phyloP scores from a whole-genome alignment of 768 basidiomycete genomes.

The Tylopilus vinaceipallidus region DNA sequence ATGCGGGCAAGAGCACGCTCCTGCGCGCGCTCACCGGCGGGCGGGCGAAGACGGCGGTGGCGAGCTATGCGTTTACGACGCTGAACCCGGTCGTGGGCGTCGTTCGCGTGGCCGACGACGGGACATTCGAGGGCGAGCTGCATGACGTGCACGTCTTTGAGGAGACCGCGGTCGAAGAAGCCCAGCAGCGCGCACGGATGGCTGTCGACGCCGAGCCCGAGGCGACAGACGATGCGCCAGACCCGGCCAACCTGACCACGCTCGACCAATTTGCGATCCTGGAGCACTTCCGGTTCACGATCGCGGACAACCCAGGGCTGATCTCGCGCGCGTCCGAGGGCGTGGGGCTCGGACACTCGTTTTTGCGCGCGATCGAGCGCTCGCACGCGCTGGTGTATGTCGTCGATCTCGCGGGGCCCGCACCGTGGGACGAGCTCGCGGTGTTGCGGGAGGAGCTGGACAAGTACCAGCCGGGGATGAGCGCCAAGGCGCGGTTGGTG shows the following conservation, averaged over 20 bases:
- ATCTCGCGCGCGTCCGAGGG: conserved; percentile 83
- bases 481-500: conserved; percentile 72
- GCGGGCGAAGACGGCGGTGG: conserved; percentile 79
- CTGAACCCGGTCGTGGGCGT: conserved; percentile 92
- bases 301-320: conserved; percentile 96
- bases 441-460: conserved; percentile 82
- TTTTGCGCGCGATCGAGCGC: conserved; percentile 90
- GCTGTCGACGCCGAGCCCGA: conserved; percentile 29
- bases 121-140: conserved; percentile 65
- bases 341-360: conserved; percentile 90
- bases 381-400: conserved; percentile 89
- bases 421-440: conserved; percentile 75
- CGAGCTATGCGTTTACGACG: conserved; percentile 92
- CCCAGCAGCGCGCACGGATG: conserved; percentile 39
- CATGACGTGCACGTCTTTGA: conserved; percentile 54
- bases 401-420: conserved; percentile 75
- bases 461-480: conserved; percentile 76
- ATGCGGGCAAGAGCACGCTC: conserved; percentile 91
- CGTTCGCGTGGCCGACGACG: conserved; percentile 79
- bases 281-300: conserved; percentile 87
- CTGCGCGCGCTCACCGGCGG: conserved; percentile 87
- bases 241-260: conserved; percentile 13
- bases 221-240: not conserved
- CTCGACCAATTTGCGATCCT: conserved; percentile 52
- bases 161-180: conserved; percentile 61